Evolutionary conservation across 2,329 filamentous ascomycete genomes (phyloP).

Genomic region (Hirsutella rhossiliensis): DNA sequence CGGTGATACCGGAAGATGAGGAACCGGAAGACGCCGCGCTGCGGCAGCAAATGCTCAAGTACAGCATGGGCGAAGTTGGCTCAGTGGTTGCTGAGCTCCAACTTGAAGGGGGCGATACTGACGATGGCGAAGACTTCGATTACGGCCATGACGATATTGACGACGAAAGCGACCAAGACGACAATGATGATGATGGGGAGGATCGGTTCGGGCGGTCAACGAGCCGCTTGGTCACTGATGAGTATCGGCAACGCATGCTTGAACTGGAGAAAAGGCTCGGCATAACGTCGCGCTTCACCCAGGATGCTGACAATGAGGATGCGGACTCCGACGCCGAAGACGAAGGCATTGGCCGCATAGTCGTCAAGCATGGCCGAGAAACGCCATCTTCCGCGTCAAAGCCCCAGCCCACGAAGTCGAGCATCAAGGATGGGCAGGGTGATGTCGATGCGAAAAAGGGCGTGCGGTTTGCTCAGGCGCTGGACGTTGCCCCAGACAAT

Average conservation of each 20-base stretch:
- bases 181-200: slow-evolving; percentile 57
- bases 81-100: slow-evolving; percentile 87
- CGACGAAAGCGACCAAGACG: slow-evolving; percentile 38
- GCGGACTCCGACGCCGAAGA: slow-evolving; percentile 24
- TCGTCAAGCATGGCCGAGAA: slow-evolving; percentile 25
- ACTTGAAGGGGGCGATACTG: slow-evolving; percentile 56
- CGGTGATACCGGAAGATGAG: slow-evolving; percentile 60
- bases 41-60: slow-evolving; percentile 81
- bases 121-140: slow-evolving; percentile 42
- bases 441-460: slow-evolving; percentile 43
- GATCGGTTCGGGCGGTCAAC: slow-evolving; percentile 68
- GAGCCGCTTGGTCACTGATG: slow-evolving; percentile 52
- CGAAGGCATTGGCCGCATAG: slow-evolving; percentile 45
- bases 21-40: slow-evolving; percentile 67
- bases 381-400: slow-evolving; percentile 8
- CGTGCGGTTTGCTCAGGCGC: slow-evolving; percentile 64
- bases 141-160: slow-evolving; percentile 38
- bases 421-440: slow-evolving; percentile 16
- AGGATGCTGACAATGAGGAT: slow-evolving; percentile 37
- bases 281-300: slow-evolving; percentile 39
- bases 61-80: slow-evolving; percentile 78
- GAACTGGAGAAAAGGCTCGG: slow-evolving; percentile 68
- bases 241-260: slow-evolving; percentile 73
- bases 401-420: slow-evolving; percentile 17
- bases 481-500: slow-evolving; percentile 52